phyloP scores from a whole-genome alignment of 148 eudicot species.

The Rhododendron vialii region DNA sequence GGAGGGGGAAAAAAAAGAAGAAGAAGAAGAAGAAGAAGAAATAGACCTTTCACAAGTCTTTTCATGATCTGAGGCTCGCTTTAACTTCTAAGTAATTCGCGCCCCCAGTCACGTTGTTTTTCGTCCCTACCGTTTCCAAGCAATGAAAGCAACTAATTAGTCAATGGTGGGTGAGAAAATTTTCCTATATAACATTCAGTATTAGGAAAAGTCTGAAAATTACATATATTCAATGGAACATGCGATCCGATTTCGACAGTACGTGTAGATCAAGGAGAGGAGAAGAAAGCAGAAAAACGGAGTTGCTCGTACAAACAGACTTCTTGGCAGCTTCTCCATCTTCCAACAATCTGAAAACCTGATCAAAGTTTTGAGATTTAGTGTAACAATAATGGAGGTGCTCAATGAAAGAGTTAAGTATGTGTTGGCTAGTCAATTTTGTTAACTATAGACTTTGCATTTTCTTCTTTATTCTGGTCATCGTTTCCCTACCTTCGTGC shows the following conservation, averaged over 20 bases:
- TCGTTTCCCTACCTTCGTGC: background rate
- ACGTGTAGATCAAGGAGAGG: conserved; percentile 15
- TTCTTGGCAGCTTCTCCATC: background rate
- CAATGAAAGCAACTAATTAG: background rate
- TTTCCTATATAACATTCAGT: background rate
- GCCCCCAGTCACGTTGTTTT: background rate
- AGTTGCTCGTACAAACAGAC: background rate
- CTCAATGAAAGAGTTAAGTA: background rate
- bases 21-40: too few relatives aligned
- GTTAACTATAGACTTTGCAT: background rate
- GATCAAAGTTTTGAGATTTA: background rate
- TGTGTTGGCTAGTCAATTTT: background rate
- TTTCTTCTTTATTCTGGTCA: background rate
- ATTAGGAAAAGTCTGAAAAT: background rate
- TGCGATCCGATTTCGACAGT: background rate
- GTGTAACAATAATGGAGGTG: background rate
- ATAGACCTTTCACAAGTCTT: conserved; percentile 44
- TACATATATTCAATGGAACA: conserved; percentile 13
- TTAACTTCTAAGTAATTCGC: background rate
- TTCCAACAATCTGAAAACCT: background rate
- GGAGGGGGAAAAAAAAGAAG: too few relatives aligned
- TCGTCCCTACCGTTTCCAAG: conserved; percentile 26
- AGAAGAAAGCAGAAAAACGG: background rate
- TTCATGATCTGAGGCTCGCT: background rate
- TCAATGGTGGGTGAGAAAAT: background rate